These are phyloP conservation scores for Fusarium nisikadoi DNA, from an alignment of 2,329 filamentous ascomycete genomes.

Conservation along the genomic window DNA sequence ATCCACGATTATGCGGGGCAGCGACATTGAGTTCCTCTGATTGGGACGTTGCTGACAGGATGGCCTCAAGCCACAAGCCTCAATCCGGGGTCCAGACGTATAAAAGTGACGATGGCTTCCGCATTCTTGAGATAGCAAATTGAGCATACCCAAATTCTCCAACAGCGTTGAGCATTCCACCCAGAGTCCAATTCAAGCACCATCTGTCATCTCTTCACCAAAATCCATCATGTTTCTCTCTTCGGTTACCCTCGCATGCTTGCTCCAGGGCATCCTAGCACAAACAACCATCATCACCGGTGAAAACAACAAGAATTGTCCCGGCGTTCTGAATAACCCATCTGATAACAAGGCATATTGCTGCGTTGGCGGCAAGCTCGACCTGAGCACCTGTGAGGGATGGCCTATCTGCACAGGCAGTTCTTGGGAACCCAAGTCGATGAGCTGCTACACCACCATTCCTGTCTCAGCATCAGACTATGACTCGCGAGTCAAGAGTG, in stretches of 20 bases:
- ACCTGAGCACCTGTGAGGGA: conserved; percentile 17
- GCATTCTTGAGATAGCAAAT: not conserved
- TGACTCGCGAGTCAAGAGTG: conserved; percentile 1
- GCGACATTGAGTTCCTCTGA: not conserved
- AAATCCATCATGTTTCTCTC: not conserved
- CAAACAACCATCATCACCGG: not conserved
- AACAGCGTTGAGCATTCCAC: not conserved
- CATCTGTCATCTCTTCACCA: not conserved
- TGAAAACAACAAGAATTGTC: not conserved
- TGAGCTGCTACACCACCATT: conserved; percentile 2
- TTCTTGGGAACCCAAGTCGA: not conserved
- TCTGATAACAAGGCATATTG: not conserved
- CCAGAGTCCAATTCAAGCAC: no score
- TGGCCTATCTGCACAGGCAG: conserved; percentile 24
- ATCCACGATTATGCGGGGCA: not conserved
- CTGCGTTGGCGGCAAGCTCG: conserved; percentile 14
- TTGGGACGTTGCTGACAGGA: not conserved
- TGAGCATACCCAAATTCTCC: no score
- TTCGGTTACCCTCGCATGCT: not conserved
- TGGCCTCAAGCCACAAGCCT: not conserved
- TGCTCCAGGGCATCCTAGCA: not conserved
- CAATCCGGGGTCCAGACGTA: no score
- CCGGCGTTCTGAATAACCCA: not conserved
- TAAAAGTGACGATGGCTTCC: not conserved
- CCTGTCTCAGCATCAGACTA: conserved; percentile 10